Evolutionary conservation across 2,329 filamentous ascomycete genomes (phyloP), one percentile per base, ranked within the genome.

Genomic region (Penicillium italicum): DNA sequence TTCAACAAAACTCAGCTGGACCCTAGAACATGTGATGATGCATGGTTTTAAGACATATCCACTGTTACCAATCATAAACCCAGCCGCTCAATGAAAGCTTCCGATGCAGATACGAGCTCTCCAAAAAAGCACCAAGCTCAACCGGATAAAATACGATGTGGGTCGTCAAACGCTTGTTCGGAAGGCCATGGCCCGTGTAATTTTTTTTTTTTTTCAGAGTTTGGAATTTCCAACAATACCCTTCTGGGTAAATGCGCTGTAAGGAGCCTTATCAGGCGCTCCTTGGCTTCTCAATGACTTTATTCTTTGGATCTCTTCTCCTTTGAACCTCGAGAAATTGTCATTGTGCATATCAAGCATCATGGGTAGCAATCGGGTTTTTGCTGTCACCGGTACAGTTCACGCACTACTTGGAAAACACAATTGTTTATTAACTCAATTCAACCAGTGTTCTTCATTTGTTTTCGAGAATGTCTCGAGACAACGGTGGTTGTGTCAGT

Each of bases 401-500:
- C 38, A 14, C 14, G 20, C 33, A 10, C 38, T 37, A 9, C 49
- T 58, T n/a, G 20, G 24, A 34, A 30, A 12, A n/a, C 8, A 30
- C 7, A 26, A 26, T 4, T 26, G 3, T 8, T 20, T 33, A 50
- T 28, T 24, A 53, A 41, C 28, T 38, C 42, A 45, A 4, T 28
- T 37, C 26, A 31, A 31, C 7, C 53, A 66, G 66, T 68, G 24
- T 68, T 68, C 44, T 68, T 67, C 37, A 63, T 68, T 45, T 52
- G 50, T 12, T 95, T 96, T 71, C 86, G 91, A 71, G 91, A 96
- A 77, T 85, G 86, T 40, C 78, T 96, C 40, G 91, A 96, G 78
- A 89, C 88, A 0, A 87, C 83, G 65, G 90, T 96, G 67, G 89
- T 96, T 65, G 85, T 95, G 59, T 93, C 91, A 0, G 87, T 96